phyloP scores from a whole-genome alignment of 805 yeast genomes.

The Metschnikowia gruessii region DNA sequence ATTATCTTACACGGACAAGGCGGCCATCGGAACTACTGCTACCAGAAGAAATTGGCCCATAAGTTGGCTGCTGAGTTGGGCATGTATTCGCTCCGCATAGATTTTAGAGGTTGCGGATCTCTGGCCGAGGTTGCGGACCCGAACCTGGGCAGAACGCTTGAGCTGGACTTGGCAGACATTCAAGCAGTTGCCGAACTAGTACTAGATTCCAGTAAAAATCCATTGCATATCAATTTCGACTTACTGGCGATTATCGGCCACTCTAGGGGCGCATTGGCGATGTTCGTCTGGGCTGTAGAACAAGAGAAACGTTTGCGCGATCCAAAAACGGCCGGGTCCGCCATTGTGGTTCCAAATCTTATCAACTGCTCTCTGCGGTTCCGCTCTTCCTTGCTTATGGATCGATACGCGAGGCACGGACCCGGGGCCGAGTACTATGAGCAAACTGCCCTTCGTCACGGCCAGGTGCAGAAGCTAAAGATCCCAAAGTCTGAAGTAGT shows the following conservation, averaged over 20 bases:
- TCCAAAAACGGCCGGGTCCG: constrained; percentile 25
- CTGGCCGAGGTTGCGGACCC: constrained; percentile 51
- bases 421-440: constrained; percentile 21
- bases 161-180: constrained; percentile 68
- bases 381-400: constrained; percentile 46
- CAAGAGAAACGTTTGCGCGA: constrained; percentile 37
- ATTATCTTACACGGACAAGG: constrained; percentile 80
- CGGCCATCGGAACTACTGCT: constrained; percentile 80
- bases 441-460: constrained; percentile 49
- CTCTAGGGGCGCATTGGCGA: constrained; percentile 75
- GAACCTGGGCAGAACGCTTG: constrained; percentile 51
- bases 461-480: constrained; percentile 41
- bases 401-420: constrained; percentile 31
- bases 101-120: constrained; percentile 82
- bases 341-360: constrained; percentile 56
- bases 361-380: constrained; percentile 75
- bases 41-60: constrained; percentile 61
- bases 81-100: constrained; percentile 67
- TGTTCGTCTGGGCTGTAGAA: constrained; percentile 65
- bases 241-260: constrained; percentile 67
- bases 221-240: constrained; percentile 41
- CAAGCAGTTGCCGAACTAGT: constrained; percentile 37
- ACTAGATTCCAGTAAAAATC: constrained; percentile 27
- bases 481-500: constrained; percentile 47
- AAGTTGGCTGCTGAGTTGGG: constrained; percentile 58